Conservation (phyloP, 495 filamentous ascomycete species). For the Lentithecium fluviatile region DNA sequence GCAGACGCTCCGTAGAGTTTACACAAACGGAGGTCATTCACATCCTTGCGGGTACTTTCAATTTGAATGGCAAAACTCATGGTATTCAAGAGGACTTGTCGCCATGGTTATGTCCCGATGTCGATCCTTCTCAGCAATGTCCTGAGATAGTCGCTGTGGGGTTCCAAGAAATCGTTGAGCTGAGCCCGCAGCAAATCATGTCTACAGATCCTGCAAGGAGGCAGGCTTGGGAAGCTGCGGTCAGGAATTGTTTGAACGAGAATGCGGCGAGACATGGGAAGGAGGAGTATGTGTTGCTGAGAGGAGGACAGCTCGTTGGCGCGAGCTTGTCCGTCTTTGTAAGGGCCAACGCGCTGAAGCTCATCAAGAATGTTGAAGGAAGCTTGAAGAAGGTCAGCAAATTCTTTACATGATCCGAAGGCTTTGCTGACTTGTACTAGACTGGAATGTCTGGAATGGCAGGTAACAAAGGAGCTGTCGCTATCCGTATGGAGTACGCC, state of each 20-base stretch:
- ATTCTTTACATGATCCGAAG: too few species aligned
- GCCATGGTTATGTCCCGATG: constrained; percentile 70
- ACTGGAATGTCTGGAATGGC: constrained; percentile 97
- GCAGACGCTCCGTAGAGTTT: constrained; percentile 49
- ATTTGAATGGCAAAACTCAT: constrained; percentile 80
- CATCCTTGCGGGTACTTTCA: constrained; percentile 89
- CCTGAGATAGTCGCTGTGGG: constrained; percentile 85
- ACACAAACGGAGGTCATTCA: constrained; percentile 52
- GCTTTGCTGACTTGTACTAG: constrained; percentile 40
- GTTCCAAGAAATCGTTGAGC: constrained; percentile 95
- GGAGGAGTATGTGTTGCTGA: constrained; percentile 81
- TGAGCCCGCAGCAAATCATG: constrained; percentile 99
- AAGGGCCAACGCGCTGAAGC: constrained; percentile 66
- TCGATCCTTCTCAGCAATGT: constrained; percentile 51
- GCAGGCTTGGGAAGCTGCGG: constrained; percentile 80
- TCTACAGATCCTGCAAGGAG: constrained; percentile 87
- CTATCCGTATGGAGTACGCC: constrained; percentile 93
- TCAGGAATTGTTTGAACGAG: constrained; percentile 71
- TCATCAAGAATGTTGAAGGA: constrained; percentile 95
- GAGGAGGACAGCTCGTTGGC: constrained; percentile 92
- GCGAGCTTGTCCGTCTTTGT: constrained; percentile 90
- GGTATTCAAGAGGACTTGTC: constrained; percentile 78
- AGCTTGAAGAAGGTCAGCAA: constrained; percentile 75
- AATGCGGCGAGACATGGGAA: constrained; percentile 59
- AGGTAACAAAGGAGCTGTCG: constrained; percentile 96